These are phyloP conservation scores for Podaxis sp. DNA, from an alignment of 768 basidiomycete genomes.

Conservation along the genomic window DNA sequence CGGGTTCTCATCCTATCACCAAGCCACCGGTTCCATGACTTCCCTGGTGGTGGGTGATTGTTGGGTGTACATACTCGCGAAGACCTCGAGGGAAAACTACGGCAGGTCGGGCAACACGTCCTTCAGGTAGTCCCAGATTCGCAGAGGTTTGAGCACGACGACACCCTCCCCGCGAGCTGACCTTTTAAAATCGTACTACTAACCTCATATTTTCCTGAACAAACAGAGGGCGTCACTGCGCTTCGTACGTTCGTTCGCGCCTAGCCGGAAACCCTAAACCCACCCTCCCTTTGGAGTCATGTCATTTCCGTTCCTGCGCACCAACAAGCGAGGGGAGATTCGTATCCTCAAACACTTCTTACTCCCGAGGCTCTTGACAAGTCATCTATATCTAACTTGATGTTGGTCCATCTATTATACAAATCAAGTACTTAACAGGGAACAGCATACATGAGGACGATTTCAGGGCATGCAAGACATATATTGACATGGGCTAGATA, in stretches of 20 bases:
- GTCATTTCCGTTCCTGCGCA: slow-evolving; percentile 6
- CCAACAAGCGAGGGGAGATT: background rate
- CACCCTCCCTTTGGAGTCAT: background rate
- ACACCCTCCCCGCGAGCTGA: background rate
- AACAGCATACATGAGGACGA: background rate
- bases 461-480: slow-evolving; percentile 5
- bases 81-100: background rate
- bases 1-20: background rate
- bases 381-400: background rate
- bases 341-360: background rate
- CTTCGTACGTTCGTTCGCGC: background rate
- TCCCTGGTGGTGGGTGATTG: background rate
- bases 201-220: background rate
- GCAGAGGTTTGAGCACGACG: background rate
- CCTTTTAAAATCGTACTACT: background rate
- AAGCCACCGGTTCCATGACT: background rate
- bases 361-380: background rate
- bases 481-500: slow-evolving; percentile 16
- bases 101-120: background rate
- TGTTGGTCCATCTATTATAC: background rate
- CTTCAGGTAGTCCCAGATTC: background rate
- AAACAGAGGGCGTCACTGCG: background rate
- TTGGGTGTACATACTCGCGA: background rate
- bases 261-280: background rate
- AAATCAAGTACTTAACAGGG: background rate